Evolutionary conservation across 1,284 basidiomycete species (phyloP), one percentile per base, ranked within the genome.

Genomic region (Neonothopanus nambi): DNA sequence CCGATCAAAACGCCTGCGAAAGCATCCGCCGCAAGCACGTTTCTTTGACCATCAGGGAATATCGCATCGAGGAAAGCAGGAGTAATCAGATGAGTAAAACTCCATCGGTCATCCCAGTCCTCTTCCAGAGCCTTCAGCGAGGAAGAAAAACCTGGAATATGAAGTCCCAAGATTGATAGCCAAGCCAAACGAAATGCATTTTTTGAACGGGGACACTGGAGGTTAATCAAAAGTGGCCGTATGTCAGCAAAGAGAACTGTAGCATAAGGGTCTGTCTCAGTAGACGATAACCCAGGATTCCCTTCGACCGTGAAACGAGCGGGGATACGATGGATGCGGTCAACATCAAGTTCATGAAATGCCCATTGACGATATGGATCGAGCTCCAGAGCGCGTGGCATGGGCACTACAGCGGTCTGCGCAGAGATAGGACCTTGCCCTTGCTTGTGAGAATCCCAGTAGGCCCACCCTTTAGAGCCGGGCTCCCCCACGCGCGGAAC

Each of bases 221-320:
- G 63, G 28, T 80, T 65, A 51, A 92, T 71, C 18, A 98, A 76
- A 44, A 94, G 75, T 2, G 83, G 70, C 11, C 80, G 79, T 54
- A 97, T 79, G 65, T 98, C 95, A 42, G 81, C 76, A 67, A 95
- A 93, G 13, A 98, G 72, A 20, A 96, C 78, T 2, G 82, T 82
- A 1, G 85, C 76, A 67, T 89, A 95, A 0, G 93, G 93, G 67
- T 95, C 93, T 24, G 78, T 74, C 45, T 83, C 79, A 11, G 77
- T 75, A 13, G 30, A 33, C 13, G 13, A 13, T 33, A 9, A 9
- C 8, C 13, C n/a, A n/a, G n/a, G n/a, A n/a, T n/a, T n/a, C 5
- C 73, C 76, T 5, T 80, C 77, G 54, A 87, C 80, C 3, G 73
- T 73, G 0, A 85, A 81, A 26, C 87, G 83, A 3, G 78, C 73